phyloP scores from a whole-genome alignment of 2,329 filamentous ascomycete genomes.

The Pestalotiopsis sp. region DNA sequence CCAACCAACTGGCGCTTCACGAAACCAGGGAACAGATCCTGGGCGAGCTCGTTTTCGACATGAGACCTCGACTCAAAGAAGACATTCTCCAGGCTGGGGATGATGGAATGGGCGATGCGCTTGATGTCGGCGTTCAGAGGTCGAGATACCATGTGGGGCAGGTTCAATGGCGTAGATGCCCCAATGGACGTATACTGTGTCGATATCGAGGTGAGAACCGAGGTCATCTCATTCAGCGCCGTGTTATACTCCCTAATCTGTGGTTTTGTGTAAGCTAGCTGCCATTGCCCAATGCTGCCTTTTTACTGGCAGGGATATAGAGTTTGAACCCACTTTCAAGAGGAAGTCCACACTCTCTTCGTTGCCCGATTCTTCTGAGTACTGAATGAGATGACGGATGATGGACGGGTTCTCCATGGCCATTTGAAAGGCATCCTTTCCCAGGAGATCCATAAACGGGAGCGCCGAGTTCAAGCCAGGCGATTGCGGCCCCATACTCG shows the following conservation, averaged over 20 bases:
- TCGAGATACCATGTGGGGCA: slow-evolving; percentile 41
- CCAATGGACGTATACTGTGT: slow-evolving; percentile 40
- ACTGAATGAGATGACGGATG: slow-evolving; percentile 47
- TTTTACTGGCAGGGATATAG: not conserved
- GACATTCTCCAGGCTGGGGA: slow-evolving; percentile 47
- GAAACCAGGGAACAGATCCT: slow-evolving; percentile 53
- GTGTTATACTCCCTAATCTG: slow-evolving; percentile 46
- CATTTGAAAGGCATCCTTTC: slow-evolving; percentile 50
- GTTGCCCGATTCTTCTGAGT: slow-evolving; percentile 47
- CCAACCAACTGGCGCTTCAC: slow-evolving; percentile 52
- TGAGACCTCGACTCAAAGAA: slow-evolving; percentile 44
- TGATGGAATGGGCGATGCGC: slow-evolving; percentile 41
- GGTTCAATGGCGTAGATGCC: slow-evolving; percentile 38
- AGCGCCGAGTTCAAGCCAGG: slow-evolving; percentile 14
- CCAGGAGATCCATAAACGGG: slow-evolving; percentile 48
- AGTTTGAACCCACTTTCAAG: slow-evolving; percentile 40
- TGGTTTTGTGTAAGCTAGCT: not conserved
- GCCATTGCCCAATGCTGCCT: not conserved
- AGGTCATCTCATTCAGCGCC: slow-evolving; percentile 45
- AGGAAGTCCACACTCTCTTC: slow-evolving; percentile 55
- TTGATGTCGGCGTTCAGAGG: slow-evolving; percentile 48
- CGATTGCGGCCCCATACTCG: slow-evolving; percentile 11
- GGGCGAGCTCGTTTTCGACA: slow-evolving; percentile 44
- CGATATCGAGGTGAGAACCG: slow-evolving; percentile 46
- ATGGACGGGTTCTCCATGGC: slow-evolving; percentile 51